Base-by-base conservation (phyloP, 345 rosid species). In the Odontarrhena argentea region DNA sequence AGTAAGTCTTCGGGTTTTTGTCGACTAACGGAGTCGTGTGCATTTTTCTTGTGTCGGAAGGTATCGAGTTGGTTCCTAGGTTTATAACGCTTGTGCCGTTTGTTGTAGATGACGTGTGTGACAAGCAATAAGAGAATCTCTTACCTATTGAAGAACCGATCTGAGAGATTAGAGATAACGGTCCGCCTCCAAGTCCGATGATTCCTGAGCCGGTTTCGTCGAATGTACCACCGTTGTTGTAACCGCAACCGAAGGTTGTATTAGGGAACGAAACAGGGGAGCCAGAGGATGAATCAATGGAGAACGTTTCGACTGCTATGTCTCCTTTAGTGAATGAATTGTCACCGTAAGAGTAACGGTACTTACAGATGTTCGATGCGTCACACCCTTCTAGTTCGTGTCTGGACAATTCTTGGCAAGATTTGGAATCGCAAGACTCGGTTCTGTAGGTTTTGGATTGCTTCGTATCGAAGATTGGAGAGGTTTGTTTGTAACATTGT, bases 101-200 rank as follows among this genome's bases (percentile, higher is more conserved):
- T 6, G 65, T 11, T 8, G 72, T 41, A 25, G 55, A 48, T 40
- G 71, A 24, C 37, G 65, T 32, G 53, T 82, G 82, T 1, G 87
- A 79, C 68, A 90, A 71, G 65, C 89, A 84, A 56, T 87, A 85
- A 0, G 94, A 82, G 59, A 89, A 87, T 37, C 63, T 84, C 9
- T 79, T 76, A 4, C 71, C 69, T 12, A 79, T 72, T 0, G 75
- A 41, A 3, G 70, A 11, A 2, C 80, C 67, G 6, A 84, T 13
- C 36, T 88, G 96, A 1, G 84, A 73, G 9, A 81, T 13, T 3
- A 89, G 28, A 1, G 92, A 89, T 34, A 85, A 74, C 2, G 81
- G 55, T 14, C 90, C 86, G 0, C 86, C 81, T 1, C 91, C 87
- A 0, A 89, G 88, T 2, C 92, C 96, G 11, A 85, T 32, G n/a